Base-by-base conservation (phyloP, 2,329 filamentous ascomycete genomes). In the Fusarium agapanthi region DNA sequence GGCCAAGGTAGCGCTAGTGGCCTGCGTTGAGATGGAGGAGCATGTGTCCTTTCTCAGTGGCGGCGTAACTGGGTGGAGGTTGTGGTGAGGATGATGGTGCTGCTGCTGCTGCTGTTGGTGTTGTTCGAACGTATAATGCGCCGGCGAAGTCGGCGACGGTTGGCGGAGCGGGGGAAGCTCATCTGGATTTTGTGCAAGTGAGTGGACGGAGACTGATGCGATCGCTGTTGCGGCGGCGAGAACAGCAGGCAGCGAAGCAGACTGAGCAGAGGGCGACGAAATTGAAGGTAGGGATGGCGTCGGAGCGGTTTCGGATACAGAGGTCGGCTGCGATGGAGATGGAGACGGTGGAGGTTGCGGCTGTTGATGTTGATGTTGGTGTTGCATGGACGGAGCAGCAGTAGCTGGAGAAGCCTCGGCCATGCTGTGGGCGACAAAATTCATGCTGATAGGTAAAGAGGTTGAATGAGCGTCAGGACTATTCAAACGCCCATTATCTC, bases 21-120 rank as follows among this genome's bases (percentile, higher is more conserved):
- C 84, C 76, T 83, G 84, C 28, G 87, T 88, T 65, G 87, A 87
- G 68, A 85, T 85, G 60, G 87, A 88, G 65, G 87, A 88, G 68
- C 79, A 82, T 40, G 87, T 88, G 75, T 89, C 86, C 77, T 88
- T 87, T 68, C 80, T 80, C 65, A 81, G 57, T 51, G 80, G 79
- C 43, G 81, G 80, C 44, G 80, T 78, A 41, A 75, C 69, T 38
- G 77, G 75, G 61, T 79, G 76, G 37, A 77, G 75, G 65, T 69
- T 79, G 69, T 67, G 79, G 67, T 76, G 76, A 63, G 55, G 69
- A 66, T 64, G 76, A n/a, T 70, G 75, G 37, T 66, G 63, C 7
- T 73, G 75, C 20, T 72, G 73, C 34, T 34, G 34, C 30, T 72
- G 74, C 24, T 77, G 75, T 53, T 76, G 75, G 61, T 77, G 75